Evolutionary conservation across 805 yeast species (phyloP).

Genomic region (Starmerella roubikii): DNA sequence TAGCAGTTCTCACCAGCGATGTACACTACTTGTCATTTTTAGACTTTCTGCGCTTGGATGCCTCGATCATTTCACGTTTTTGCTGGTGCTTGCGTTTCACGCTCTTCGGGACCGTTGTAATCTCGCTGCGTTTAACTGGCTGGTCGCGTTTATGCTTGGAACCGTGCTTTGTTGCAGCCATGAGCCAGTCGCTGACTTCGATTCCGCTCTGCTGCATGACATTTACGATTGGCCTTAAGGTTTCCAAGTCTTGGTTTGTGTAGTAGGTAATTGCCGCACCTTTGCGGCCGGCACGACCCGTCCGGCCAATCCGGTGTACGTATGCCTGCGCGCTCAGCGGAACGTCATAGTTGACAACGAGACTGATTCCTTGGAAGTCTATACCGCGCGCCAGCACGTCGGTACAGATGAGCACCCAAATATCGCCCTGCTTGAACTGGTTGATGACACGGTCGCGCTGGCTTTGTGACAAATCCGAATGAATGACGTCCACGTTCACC

Average conservation of each 20-base stretch:
- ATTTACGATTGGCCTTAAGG: constrained; percentile 72
- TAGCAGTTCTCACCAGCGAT: too few relatives aligned
- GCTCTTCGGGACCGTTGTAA: constrained; percentile 51
- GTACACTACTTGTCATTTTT: too few relatives aligned
- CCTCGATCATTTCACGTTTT: constrained; percentile 49
- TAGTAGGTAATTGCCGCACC: constrained; percentile 88
- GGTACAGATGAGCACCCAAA: constrained; percentile 94
- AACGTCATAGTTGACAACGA: constrained; percentile 92
- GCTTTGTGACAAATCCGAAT: constrained; percentile 79
- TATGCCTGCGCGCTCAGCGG: constrained; percentile 89
- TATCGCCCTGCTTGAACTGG: constrained; percentile 73
- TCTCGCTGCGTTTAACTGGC: constrained; percentile 46
- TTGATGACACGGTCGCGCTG: constrained; percentile 80
- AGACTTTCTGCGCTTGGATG: constrained; percentile 13
- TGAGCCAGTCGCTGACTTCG: constrained; percentile 67
- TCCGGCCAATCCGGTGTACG: constrained; percentile 96
- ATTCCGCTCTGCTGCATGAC: constrained; percentile 89
- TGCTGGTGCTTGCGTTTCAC: constrained; percentile 42
- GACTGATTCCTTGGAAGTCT: constrained; percentile 87
- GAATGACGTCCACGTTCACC: constrained; percentile 87
- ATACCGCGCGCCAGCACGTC: constrained; percentile 95
- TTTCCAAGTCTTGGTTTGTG: constrained; percentile 72
- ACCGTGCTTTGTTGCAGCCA: constrained; percentile 25
- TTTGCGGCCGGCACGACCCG: constrained; percentile 83
- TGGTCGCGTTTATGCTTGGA: constrained; percentile 8